Percentiles rank a stretch among this genome's conserved stretches.
Conservation (phyloP, 2,329 filamentous ascomycete species). For the Sporothrix euskadiensis region DNA sequence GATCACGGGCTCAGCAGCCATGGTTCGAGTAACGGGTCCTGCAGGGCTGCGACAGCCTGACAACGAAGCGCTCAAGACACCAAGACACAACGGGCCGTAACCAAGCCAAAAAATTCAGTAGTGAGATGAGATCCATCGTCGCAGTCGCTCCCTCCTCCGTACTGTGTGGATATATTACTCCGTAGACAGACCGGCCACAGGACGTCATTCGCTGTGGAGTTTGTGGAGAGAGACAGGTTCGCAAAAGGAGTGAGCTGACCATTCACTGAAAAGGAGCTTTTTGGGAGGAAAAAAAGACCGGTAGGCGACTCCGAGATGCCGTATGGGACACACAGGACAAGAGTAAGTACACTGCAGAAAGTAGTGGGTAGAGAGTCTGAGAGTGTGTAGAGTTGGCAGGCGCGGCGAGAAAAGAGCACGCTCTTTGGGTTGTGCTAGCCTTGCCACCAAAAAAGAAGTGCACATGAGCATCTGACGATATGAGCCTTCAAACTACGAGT, state of each 20-base stretch:
- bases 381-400: background rate
- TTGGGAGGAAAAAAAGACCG: background rate
- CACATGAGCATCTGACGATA: background rate
- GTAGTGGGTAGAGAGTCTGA: background rate
- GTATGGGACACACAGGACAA: background rate
- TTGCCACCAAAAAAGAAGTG: background rate
- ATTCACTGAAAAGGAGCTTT: background rate
- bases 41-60: background rate
- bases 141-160: background rate
- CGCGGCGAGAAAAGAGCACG: background rate
- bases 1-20: background rate
- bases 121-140: slow-evolving; percentile 1
- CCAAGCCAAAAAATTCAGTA: background rate
- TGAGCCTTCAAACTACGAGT: background rate
- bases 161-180: no score
- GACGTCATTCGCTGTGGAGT: background rate
- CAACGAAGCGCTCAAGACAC: background rate
- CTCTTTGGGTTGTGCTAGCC: background rate
- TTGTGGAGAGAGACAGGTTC: slow-evolving; percentile 4
- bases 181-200: background rate
- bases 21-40: background rate
- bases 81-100: background rate
- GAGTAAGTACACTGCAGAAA: background rate
- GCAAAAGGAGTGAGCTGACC: background rate
- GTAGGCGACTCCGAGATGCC: slow-evolving; percentile 19